Conservation (phyloP, 2,329 filamentous ascomycete species). For the Curvularia lunata region DNA sequence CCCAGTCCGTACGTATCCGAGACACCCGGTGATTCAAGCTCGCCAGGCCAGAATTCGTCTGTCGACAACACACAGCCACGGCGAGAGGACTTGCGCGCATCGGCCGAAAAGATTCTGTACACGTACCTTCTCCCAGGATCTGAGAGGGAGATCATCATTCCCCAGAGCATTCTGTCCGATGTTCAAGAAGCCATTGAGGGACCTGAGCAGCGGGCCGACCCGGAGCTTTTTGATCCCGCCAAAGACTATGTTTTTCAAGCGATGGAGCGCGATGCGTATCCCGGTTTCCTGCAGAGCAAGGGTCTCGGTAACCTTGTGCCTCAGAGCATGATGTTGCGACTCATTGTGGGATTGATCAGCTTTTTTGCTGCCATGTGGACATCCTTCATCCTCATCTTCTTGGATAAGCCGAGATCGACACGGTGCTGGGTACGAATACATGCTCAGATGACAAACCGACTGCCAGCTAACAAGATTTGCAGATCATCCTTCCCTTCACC, state of each 20-base stretch:
- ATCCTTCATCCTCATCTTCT: conserved; percentile 90
- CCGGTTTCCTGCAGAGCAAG: conserved; percentile 92
- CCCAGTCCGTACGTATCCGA: conserved; percentile 70
- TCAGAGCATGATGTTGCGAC: conserved; percentile 81
- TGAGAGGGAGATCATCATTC: conserved; percentile 93
- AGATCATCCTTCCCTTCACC: conserved; percentile 88
- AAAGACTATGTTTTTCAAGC: conserved; percentile 99
- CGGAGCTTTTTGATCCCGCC: conserved; percentile 94
- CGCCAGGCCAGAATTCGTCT: conserved; percentile 53
- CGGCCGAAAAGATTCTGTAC: conserved; percentile 98
- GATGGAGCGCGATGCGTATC: conserved; percentile 99
- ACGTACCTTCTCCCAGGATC: conserved; percentile 94
- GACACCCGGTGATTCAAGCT: conserved; percentile 65
- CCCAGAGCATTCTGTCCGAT: conserved; percentile 82
- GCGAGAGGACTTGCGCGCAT: conserved; percentile 85
- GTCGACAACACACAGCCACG: conserved; percentile 40
- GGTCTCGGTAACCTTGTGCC: conserved; percentile 95
- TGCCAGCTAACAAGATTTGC: conserved; percentile 2
- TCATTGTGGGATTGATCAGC: conserved; percentile 82
- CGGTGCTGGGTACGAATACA: conserved; percentile 78
- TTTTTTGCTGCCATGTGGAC: conserved; percentile 96
- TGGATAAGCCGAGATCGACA: conserved; percentile 74
- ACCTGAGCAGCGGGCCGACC: conserved; percentile 82
- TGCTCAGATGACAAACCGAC: neutral
- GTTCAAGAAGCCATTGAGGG: conserved; percentile 90